Conservation (phyloP, 805 yeast species). For the Debaryomyces tyrocola region DNA sequence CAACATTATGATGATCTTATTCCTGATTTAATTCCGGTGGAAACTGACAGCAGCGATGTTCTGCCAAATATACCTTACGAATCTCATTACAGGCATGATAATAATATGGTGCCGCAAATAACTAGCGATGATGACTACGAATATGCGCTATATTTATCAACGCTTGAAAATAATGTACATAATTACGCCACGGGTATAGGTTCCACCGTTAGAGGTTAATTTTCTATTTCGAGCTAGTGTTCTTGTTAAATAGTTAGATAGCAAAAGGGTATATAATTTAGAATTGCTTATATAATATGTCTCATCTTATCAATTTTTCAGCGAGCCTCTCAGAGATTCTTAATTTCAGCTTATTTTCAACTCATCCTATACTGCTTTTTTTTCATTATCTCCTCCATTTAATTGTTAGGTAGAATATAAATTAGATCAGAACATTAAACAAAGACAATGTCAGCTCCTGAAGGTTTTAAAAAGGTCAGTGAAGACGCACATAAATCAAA, state of each 20-base stretch:
- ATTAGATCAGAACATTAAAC: too few species aligned
- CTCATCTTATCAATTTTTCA: background rate
- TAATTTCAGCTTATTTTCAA: background rate
- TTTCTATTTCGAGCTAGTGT: background rate
- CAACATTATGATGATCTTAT: conserved; percentile 20
- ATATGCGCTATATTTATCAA: conserved; percentile 7
- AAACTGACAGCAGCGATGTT: background rate
- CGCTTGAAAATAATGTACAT: conserved; percentile 3
- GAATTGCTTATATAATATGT: background rate
- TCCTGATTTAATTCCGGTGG: conserved; percentile 15
- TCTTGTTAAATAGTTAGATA: too few species aligned
- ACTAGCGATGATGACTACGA: conserved; percentile 1
- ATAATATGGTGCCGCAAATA: background rate
- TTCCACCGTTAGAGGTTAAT: background rate
- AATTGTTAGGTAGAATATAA: too few species aligned
- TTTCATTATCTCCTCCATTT: too few species aligned
- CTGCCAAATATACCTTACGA: background rate
- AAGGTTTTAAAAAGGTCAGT: conserved; percentile 35
- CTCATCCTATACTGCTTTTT: too few species aligned
- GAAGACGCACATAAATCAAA: conserved; percentile 32
- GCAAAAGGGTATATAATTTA: background rate
- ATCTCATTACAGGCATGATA: background rate
- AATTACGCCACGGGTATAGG: background rate
- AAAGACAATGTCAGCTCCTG: conserved; percentile 24
- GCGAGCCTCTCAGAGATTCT: background rate